Evolutionary conservation across 192 early-diverging fungal species (phyloP).

Genomic region (Diversispora epigaea): DNA sequence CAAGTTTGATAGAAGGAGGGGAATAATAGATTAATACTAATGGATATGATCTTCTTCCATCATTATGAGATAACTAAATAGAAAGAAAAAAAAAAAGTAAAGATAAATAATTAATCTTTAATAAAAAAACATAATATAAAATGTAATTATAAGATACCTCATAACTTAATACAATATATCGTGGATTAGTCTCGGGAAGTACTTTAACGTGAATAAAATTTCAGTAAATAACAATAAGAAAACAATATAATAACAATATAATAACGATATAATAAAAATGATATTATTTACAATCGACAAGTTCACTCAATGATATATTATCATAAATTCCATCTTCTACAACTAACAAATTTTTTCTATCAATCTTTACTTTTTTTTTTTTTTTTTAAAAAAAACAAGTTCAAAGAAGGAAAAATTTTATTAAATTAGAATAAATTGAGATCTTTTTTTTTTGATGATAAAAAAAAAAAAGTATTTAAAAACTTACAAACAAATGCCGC

Average conservation of each 20-base stretch:
- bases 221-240: not conserved
- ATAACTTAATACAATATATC: constrained; percentile 61
- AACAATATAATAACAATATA: not conserved
- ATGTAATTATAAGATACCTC: constrained; percentile 41
- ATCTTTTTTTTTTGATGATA: not conserved
- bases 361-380: constrained; percentile 46
- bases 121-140: not conserved
- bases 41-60: constrained; percentile 73
- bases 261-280: not conserved
- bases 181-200: constrained; percentile 65
- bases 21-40: constrained; percentile 71
- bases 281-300: constrained; percentile 48
- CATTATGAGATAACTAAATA: constrained; percentile 51
- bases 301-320: constrained; percentile 51
- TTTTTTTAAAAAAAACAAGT: too few relatives aligned
- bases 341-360: constrained; percentile 43
- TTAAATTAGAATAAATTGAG: not conserved
- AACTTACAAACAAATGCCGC: constrained; percentile 55
- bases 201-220: constrained; percentile 4
- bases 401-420: too few relatives aligned
- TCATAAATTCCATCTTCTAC: constrained; percentile 50
- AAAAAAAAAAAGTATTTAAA: not conserved
- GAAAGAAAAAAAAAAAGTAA: too few relatives aligned
- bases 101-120: too few relatives aligned
- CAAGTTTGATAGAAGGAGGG: constrained; percentile 47